A percentile compares a stretch with the other conserved stretches of the same genome.
These are phyloP conservation scores for Pythium periplocum DNA, from an alignment of 352 stramenopile genomes.

Conservation along the genomic window DNA sequence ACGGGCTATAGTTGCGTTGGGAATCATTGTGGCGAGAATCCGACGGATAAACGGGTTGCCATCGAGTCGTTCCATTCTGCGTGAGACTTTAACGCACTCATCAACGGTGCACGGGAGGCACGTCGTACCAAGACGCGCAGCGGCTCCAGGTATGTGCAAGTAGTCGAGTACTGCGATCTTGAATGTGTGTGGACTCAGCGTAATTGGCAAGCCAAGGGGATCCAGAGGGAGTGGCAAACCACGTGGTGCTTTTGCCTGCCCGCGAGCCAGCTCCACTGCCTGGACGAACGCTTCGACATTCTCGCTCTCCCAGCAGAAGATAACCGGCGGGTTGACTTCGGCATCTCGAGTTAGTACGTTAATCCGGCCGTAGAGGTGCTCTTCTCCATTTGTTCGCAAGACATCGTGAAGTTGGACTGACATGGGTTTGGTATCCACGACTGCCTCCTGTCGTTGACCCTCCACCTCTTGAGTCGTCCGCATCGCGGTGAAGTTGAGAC, in stretches of 20 bases:
- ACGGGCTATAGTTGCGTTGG: slow-evolving; percentile 5
- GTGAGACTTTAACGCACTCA: background rate
- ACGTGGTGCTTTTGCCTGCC: background rate
- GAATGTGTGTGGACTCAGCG: background rate
- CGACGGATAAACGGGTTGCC: background rate
- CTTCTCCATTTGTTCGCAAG: slow-evolving; percentile 6
- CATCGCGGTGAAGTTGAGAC: too few species aligned
- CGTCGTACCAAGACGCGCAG: slow-evolving; percentile 1
- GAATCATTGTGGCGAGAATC: slow-evolving; percentile 5
- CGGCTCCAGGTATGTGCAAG: slow-evolving; percentile 4
- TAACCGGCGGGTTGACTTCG: slow-evolving; percentile 7
- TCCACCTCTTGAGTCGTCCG: too few species aligned
- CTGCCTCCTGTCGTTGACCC: too few species aligned
- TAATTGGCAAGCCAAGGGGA: background rate
- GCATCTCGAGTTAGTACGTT: slow-evolving; percentile 6
- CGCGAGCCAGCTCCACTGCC: background rate
- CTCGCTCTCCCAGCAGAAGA: slow-evolving; percentile 2
- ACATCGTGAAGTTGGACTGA: background rate
- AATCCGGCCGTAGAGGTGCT: slow-evolving; percentile 10
- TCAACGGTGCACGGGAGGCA: background rate
- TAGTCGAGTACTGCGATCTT: background rate
- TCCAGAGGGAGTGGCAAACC: background rate
- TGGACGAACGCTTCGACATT: background rate
- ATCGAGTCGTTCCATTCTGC: slow-evolving; percentile 1
- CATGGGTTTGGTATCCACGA: too few species aligned